Evolutionary conservation across 176 grass and related monocot genomes (phyloP).

Genomic region (sorghum (Sorghum bicolor)): Sorghum_bicolor_NCBIv3 NC_012878.2:386001-386500

Average conservation of each 20-base stretch:
- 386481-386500: background rate
- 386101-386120: constrained; percentile 38
- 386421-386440: background rate
- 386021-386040: constrained; percentile 61
- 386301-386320: background rate
- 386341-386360: background rate
- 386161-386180: constrained; percentile 81
- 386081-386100: constrained; percentile 63
- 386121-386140: constrained; percentile 12
- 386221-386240: background rate
- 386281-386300: background rate
- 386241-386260: background rate
- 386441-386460: background rate
- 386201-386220: background rate
- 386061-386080: constrained; percentile 9
- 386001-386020: constrained; percentile 55
- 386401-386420: background rate
- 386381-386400: background rate
- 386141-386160: constrained; percentile 54
- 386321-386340: background rate
- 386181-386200: constrained; percentile 90
- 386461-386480: background rate
- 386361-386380: background rate
- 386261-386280: background rate
- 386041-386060: constrained; percentile 21